Conservation (phyloP, 306 rosid genomes). For the Ormosia emarginata region DNA sequence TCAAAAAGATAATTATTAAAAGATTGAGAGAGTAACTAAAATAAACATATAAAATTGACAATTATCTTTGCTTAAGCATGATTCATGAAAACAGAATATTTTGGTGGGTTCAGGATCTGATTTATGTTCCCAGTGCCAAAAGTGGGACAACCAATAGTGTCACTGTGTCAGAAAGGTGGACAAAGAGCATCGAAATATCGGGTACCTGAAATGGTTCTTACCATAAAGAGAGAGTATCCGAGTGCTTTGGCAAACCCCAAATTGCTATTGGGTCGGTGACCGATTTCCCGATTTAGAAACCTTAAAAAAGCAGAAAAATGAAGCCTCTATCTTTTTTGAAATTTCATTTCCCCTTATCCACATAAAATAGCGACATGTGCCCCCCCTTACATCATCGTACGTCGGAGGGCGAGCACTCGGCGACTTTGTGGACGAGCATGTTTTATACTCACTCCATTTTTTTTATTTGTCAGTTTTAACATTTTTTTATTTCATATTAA, state of each 20-base stretch:
- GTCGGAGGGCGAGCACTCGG: neutral
- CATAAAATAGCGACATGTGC: conserved; percentile 14
- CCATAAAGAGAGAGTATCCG: neutral
- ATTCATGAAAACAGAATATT: neutral
- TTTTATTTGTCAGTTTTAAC: too few relatives aligned
- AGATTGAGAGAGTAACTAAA: too few relatives aligned
- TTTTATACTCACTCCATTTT: too few relatives aligned
- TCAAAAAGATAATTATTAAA: too few relatives aligned
- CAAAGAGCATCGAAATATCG: neutral
- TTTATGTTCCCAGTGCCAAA: neutral
- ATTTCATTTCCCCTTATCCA: neutral
- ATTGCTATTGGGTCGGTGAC: neutral
- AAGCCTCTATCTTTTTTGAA: neutral
- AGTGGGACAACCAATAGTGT: neutral
- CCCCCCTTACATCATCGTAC: neutral
- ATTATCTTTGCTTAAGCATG: neutral
- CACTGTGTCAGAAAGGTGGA: neutral
- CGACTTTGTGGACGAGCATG: neutral
- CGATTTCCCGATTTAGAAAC: conserved; percentile 44
- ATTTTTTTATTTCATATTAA: too few relatives aligned
- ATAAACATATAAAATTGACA: neutral
- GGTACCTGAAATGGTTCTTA: neutral
- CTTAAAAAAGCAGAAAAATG: conserved; percentile 26
- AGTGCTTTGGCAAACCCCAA: neutral
- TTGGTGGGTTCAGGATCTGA: neutral